Evolutionary conservation across 371 early-diverging fungal species (phyloP).

Genomic region (Mucor saturninus): DNA sequence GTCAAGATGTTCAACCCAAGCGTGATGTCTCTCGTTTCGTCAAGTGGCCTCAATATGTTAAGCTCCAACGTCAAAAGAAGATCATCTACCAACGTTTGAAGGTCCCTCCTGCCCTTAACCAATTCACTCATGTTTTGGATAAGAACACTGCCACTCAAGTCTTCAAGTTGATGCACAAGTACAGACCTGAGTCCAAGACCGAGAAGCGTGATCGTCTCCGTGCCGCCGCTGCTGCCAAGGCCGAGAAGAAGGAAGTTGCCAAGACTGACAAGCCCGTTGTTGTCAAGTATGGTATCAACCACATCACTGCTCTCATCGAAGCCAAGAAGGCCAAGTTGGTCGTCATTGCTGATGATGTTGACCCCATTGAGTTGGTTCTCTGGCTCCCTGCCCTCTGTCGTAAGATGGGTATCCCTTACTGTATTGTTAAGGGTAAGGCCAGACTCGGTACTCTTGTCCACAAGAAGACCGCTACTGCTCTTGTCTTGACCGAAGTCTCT

Average conservation of each 20-base stretch:
- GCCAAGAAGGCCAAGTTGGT: constrained; percentile 99
- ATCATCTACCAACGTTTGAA: constrained; percentile 98
- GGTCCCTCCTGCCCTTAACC: constrained; percentile 99
- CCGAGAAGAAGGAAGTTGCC: constrained; percentile 88
- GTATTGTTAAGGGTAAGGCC: constrained; percentile 98
- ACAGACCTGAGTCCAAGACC: constrained; percentile 97
- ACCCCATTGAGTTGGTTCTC: constrained; percentile 99
- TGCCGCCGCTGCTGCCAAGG: constrained; percentile 81
- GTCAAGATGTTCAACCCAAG: constrained; percentile 92
- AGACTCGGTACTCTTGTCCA: constrained; percentile 98
- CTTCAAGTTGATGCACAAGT: constrained; percentile 97
- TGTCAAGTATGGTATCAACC: constrained; percentile 99
- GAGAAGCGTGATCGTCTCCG: constrained; percentile 97
- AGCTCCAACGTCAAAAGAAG: constrained; percentile 96
- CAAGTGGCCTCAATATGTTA: constrained; percentile 98
- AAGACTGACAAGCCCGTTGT: constrained; percentile 94
- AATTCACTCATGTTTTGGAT: constrained; percentile 97
- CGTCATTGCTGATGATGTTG: constrained; percentile 99
- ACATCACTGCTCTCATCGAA: constrained; percentile 98
- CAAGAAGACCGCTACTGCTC: constrained; percentile 98
- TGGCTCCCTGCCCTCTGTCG: constrained; percentile 99
- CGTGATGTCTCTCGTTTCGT: constrained; percentile 96
- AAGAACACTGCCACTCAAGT: constrained; percentile 97
- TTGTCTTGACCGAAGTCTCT: constrained; percentile 94
- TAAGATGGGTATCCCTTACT: constrained; percentile 99